Evolutionary conservation across 202 grass and related monocot genomes (phyloP), one percentile per base, ranked within the genome.

Genomic region (Zoysia matrella): DNA sequence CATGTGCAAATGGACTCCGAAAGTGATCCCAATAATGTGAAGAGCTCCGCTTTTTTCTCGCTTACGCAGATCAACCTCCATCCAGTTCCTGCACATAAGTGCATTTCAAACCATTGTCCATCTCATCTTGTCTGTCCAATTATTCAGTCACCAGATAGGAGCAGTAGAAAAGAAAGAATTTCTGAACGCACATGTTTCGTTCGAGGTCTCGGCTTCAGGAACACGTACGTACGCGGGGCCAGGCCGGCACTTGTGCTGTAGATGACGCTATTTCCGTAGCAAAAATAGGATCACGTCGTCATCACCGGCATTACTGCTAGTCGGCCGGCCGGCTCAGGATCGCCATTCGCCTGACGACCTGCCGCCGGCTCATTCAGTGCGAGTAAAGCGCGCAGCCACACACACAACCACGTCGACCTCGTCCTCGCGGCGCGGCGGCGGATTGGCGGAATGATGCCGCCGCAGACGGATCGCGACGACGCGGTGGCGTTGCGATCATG

Each of bases 21-120:
- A 68, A 83, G 54, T 43, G 77, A 85, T 60, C 50, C 75, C 52
- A 89, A 89, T 89, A 82, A 69, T 90, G 79, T 86, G 63, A 75
- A 90, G 60, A 68, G 22, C 8, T 3, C 36, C 54, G 36, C 62
- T 67, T 1, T 44, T 43, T 49, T 69, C 42, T 15, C 65, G 0
- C 30, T 42, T 12, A 81, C 56, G 43, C 56, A 8, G 62, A 60
- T 48, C 56, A 61, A 13, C 15, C 22, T 18, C 56, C 49, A 3
- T 6, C 60, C 45, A 8, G n/a, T 63, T 40, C 60, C 2, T 63
- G 60, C 60, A 63, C 40, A 39, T 60, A 30, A 61, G 3, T 49
- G 52, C 30, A 49, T 71, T 67, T 40, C 52, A 55, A 52, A 6
- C 5, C 22, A 3, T 10, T 48, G 10, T 70, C 48, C 0, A 39